Evolutionary conservation across 2,329 filamentous ascomycete genomes (phyloP).

Genomic region (Fusarium continuum): DNA sequence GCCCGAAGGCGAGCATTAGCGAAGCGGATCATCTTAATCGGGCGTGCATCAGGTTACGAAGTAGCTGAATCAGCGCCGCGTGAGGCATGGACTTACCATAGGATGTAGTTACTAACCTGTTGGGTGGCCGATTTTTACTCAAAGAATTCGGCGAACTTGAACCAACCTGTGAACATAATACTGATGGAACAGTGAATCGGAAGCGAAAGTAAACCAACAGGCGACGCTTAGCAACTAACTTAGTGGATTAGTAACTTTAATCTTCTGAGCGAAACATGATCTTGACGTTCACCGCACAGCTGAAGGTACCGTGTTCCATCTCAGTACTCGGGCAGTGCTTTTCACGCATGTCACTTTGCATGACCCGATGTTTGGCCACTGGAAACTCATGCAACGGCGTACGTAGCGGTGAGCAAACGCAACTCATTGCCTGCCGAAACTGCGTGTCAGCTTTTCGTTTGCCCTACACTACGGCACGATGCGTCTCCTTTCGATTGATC

Average conservation of each 20-base stretch:
- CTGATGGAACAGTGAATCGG: neutral
- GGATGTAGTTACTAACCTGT: neutral
- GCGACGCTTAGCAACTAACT: neutral
- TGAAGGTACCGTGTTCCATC: neutral
- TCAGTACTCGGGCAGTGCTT: neutral
- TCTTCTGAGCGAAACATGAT: neutral
- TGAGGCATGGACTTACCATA: neutral
- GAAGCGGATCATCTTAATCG: neutral
- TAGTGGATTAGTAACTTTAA: neutral
- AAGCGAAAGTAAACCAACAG: neutral
- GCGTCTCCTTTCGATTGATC: neutral
- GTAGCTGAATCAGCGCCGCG: neutral
- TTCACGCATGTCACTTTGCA: conserved; percentile 3
- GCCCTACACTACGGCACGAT: neutral
- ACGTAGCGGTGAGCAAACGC: conserved; percentile 29
- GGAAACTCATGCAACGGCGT: neutral
- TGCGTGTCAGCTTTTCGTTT: conserved; percentile 3
- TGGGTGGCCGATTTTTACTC: neutral
- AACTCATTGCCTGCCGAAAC: neutral
- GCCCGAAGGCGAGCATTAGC: neutral
- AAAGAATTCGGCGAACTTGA: neutral
- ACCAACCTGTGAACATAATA: neutral
- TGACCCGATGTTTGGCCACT: neutral
- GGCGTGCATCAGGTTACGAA: neutral
- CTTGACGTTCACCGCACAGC: neutral